A percentile compares a stretch with the other conserved stretches of the same genome.
These are phyloP conservation scores for Pseudotulostoma volvatum DNA, from an alignment of 495 filamentous ascomycete species.

Conservation along the genomic window DNA sequence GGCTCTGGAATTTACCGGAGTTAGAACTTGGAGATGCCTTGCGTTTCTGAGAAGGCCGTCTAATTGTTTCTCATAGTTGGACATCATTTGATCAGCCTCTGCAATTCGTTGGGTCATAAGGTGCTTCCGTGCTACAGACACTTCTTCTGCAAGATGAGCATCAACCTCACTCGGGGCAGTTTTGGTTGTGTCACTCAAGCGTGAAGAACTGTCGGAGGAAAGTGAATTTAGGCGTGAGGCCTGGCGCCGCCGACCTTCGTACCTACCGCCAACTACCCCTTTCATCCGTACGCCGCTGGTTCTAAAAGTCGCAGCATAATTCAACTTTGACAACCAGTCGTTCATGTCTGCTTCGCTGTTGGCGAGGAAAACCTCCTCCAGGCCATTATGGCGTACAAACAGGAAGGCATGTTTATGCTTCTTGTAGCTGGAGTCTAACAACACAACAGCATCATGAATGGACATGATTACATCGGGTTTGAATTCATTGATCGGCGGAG, in stretches of 20 bases:
- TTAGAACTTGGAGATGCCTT: conserved; percentile 77
- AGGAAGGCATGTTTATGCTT: conserved; percentile 95
- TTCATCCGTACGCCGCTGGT: conserved; percentile 84
- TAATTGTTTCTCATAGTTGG: conserved; percentile 52
- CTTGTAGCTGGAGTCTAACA: conserved; percentile 73
- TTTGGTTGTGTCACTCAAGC: conserved; percentile 12
- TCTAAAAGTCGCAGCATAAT: conserved; percentile 87
- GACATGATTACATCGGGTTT: conserved; percentile 87
- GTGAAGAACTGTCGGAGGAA: conserved; percentile 19
- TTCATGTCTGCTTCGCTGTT: conserved; percentile 84
- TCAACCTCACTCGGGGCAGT: conserved; percentile 45
- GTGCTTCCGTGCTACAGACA: conserved; percentile 60
- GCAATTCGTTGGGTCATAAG: conserved; percentile 70
- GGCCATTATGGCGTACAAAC: conserved; percentile 71
- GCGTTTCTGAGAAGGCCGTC: conserved; percentile 77
- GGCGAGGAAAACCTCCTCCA: conserved; percentile 84
- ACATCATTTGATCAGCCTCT: conserved; percentile 70
- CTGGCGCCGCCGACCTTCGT: conserved; percentile 68
- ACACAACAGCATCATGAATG: conserved; percentile 76
- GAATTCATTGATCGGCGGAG: conserved; percentile 75
- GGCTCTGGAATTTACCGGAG: conserved; percentile 73
- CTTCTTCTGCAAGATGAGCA: conserved; percentile 63
- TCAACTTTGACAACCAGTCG: conserved; percentile 92
- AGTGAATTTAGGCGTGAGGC: conserved; percentile 49
- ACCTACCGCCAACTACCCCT: conserved; percentile 67